Evolutionary conservation across 768 basidiomycete species (phyloP).

Genomic region (Leucosporidium yakuticum): DNA sequence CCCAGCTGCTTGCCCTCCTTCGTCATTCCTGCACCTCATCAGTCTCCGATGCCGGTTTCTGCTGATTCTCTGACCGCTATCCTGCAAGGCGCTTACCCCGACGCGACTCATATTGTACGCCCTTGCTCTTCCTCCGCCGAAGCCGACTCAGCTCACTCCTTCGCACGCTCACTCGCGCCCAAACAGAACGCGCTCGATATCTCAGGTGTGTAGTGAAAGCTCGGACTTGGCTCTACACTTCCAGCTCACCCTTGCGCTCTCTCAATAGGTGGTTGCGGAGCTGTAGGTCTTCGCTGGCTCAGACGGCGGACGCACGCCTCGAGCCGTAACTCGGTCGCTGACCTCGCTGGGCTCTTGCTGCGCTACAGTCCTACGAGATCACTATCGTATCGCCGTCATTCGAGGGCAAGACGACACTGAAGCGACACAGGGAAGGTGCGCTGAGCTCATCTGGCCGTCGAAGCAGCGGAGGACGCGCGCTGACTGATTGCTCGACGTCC

Average conservation of each 20-base stretch:
- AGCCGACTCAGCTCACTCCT: neutral
- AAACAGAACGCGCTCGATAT: constrained; percentile 37
- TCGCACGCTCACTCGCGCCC: neutral
- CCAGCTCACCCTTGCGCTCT: too few species aligned
- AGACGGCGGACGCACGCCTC: neutral
- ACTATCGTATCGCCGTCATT: constrained; percentile 38
- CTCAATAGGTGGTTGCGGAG: constrained; percentile 30
- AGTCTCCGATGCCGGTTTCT: too few species aligned
- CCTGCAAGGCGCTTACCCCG: constrained; percentile 8
- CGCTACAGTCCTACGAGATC: constrained; percentile 36
- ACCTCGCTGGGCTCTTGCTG: neutral
- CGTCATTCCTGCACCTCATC: too few species aligned
- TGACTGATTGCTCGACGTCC: neutral
- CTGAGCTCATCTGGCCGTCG: neutral
- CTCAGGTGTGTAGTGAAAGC: constrained; percentile 18
- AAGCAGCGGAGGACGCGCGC: neutral
- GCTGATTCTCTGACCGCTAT: too few species aligned
- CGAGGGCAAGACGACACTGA: constrained; percentile 36
- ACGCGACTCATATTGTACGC: constrained; percentile 26
- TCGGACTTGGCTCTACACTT: neutral
- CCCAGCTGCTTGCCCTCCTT: too few species aligned
- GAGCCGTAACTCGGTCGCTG: neutral
- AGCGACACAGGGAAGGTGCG: constrained; percentile 36
- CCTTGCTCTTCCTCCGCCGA: too few species aligned
- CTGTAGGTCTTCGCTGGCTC: constrained; percentile 12